Base-by-base conservation (phyloP, 2,329 filamentous ascomycete genomes). In the Sclerotinia glacialis region DNA sequence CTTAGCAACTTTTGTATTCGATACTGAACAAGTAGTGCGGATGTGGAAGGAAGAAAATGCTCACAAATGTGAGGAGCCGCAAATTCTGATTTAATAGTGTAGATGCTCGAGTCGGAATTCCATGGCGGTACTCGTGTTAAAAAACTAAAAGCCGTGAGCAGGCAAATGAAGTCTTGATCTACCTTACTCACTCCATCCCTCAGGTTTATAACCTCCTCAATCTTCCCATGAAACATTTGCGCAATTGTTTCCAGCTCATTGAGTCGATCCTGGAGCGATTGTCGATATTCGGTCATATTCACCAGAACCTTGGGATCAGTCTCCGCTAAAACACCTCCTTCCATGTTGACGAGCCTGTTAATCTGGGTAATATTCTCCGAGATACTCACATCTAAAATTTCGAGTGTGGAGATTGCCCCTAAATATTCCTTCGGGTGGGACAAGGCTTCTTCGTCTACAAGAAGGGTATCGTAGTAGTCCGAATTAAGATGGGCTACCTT, bases 31-130 rank as follows among this genome's bases (percentile, higher is more conserved):
- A 50, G 8, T 16, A 50, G n/a, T n/a, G 47, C 23, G 23, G 23
- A 26, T 26, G 47, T 0, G 78, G 78, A 0, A 79, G 71, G 60
- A 77, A 79, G 54, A 78, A 78, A 18, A 79, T 77, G 64, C 76
- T 79, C 14, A 79, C 76, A 34, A 77, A 75, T 7, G 78, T 78
- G 52, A 79, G 71, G 0, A 79, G 69, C 28, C 76, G 75, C 12
- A 79, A 74, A 37, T 79, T 79, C 40, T 78, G 71, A 2, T 74
- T 74, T 0, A 77, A 67, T 34, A 67, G 70, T 0, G 73, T 76
- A 21, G 74, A 69, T n/a, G 72, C 72, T 31, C 72, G 67, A 49
- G 71, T 74, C n/a, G n/a, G n/a, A n/a, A n/a, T 67, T 75, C 73
- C n/a, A 75, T 72, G 1, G 75, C 71, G 12, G 63, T 67, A 40